Base-by-base conservation (phyloP, 1,139 yeast genomes). In the Blastobotrys proliferans region DNA sequence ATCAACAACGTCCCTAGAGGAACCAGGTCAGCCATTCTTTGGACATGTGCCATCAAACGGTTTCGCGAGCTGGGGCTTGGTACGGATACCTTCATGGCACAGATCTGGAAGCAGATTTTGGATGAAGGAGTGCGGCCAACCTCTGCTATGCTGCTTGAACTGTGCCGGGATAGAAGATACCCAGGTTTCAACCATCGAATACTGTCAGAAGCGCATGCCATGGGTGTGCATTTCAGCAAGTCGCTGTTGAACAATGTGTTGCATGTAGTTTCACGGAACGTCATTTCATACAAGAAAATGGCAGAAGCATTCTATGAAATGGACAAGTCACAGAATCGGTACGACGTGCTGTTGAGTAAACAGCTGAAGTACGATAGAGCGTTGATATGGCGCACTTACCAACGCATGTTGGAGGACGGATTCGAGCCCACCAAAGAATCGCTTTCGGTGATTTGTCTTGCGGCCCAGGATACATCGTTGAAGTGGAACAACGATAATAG, bases 311-410 rank as follows among this genome's bases (percentile, higher is more conserved):
- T 33, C 14, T 6, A 9, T 11, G 14, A 6, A 4, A 21, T 21
- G 28, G 18, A 5, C 28, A 33, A 33, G 14, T 8, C 37, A n/a
- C n/a, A n/a, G n/a, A n/a, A n/a, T n/a, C 16, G 16, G 19, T 4
- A 40, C 45, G 33, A 60, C 57, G 4, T 26, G 28, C 13, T 28
- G 35, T 17, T 40, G 17, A 16, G 16, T 9, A 22, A 30, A 21
- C 22, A 34, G 11, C 5, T 34, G 19, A 27, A 20, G 17, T 27
- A 33, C 34, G 10, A 27, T 14, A 28, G 39, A 13, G 18, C 26
- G 14, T 16, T n/a, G 3, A 26, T 52, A 16, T 63, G 68, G 68
- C 31, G 39, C 1, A 52, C 61, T 1, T 63, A 63, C 41, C 22
- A 20, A 5, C 20, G 33, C 4, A 45, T 61, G 48, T 35, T 42